Evolutionary conservation across 208 protist species (phyloP).

Genomic region (Polymyxa betae): DNA sequence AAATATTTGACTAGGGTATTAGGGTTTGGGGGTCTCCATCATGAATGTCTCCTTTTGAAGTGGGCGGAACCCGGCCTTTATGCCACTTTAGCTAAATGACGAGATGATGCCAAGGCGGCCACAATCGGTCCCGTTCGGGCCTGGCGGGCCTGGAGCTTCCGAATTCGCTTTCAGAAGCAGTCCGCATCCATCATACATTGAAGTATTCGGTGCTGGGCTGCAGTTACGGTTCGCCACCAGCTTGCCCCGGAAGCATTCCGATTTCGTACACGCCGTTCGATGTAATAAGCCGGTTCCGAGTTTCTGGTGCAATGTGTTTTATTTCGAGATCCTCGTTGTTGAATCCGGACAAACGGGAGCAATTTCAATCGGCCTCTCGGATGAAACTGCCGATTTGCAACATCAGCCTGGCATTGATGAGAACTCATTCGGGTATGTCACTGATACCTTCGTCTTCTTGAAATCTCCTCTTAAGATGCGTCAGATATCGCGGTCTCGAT

Average conservation of each 20-base stretch:
- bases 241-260: neutral
- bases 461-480: neutral
- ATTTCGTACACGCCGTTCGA: conserved; percentile 23
- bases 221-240: neutral
- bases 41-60: too few relatives aligned
- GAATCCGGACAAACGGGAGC: conserved; percentile 7
- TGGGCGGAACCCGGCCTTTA: too few relatives aligned
- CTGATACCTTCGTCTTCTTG: neutral
- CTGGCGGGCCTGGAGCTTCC: too few relatives aligned
- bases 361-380: conserved; percentile 1
- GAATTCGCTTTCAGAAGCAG: neutral
- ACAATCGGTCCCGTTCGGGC: too few relatives aligned
- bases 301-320: conserved; percentile 20
- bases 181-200: conserved; percentile 13
- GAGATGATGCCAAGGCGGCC: too few relatives aligned
- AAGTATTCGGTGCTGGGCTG: conserved; percentile 33
- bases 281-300: conserved; percentile 1
- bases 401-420: conserved; percentile 5
- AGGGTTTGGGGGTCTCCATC: too few relatives aligned
- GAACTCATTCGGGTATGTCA: neutral
- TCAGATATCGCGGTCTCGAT: conserved; percentile 15
- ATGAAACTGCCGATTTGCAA: conserved; percentile 38
- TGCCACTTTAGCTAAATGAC: too few relatives aligned
- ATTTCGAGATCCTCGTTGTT: conserved; percentile 40
- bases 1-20: too few relatives aligned